A percentile compares a stretch with the other conserved stretches of the same genome.
These are phyloP conservation scores for Solanum paucissectum DNA, from an alignment of 257 asterid genomes.

Conservation along the genomic window DNA sequence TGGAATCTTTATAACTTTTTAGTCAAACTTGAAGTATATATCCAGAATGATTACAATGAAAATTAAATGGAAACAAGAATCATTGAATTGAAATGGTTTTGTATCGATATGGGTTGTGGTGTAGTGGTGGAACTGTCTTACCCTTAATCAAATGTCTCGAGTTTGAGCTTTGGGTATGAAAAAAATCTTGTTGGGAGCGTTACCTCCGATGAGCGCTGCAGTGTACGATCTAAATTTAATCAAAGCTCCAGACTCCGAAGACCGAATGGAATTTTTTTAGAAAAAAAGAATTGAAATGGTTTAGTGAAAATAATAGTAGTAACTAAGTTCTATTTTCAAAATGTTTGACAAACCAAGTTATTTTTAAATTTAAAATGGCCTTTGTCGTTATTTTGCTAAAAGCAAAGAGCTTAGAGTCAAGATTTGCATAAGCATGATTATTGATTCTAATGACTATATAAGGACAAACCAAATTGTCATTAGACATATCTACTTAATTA, in stretches of 20 bases:
- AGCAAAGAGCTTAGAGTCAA: background rate
- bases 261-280: no score
- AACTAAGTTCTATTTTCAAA: background rate
- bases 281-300: no score
- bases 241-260: no score
- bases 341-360: background rate
- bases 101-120: no score
- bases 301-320: background rate
- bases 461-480: background rate
- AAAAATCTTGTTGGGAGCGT: no score
- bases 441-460: background rate
- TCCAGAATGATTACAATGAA: background rate
- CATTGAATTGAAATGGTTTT: background rate
- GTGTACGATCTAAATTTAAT: no score
- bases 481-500: background rate
- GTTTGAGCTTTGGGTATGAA: no score
- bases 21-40: background rate
- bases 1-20: background rate
- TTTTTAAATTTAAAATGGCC: background rate
- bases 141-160: fast-evolving
- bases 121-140: no score
- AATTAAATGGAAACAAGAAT: background rate
- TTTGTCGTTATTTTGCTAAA: background rate
- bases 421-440: background rate
- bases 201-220: no score